Evolutionary conservation across 1,139 yeast genomes (phyloP), one percentile per base, ranked within the genome.

Genomic region (Scheffersomyces cryptocercus): DNA sequence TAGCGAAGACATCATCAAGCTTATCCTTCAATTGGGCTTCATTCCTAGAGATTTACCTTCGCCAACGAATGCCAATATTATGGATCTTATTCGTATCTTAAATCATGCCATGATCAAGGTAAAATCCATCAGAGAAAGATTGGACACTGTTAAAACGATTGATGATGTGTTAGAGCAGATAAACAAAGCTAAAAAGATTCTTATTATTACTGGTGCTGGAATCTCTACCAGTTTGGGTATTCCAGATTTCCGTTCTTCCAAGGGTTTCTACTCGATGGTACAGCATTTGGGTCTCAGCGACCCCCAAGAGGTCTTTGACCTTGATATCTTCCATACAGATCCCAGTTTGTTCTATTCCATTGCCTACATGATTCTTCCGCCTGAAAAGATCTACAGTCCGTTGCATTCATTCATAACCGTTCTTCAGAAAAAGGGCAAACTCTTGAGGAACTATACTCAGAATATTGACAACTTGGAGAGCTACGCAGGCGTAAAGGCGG

Each of bases 141-240:
- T 84, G 29, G 70, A 75, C 3, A 62, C 71, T 46, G 79, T 85
- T 51, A 67, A 73, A 42, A 79, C 84, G 0, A 57, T 88, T 4
- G 84, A 83, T n/a, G 82, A 84, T 50, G 82, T 85, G 1, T 64
- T 81, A 3, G 69, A 70, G 1, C 77, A 78, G 37, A 70, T 91
- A 35, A 55, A 70, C 14, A 68, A 67, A 9, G 81, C 95, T 61
- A 61, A 75, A 14, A 85, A 82, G 44, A 79, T 93, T 15, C 58
- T 93, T 48, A 95, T 93, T 1, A 69, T 93, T 26, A 89, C 97
- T 0, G 99, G 99, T 4, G 99, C 99, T 0, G 99, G 99, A 14
- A 90, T 93, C 37, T 88, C 97, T 13, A 91, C 97, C 4, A 82
- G 91, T 31, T 69, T 91, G 46, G 98, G 97, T 1, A 91, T 91